phyloP scores from a whole-genome alignment of 805 yeast species.

The Wickerhamiella galacta region DNA sequence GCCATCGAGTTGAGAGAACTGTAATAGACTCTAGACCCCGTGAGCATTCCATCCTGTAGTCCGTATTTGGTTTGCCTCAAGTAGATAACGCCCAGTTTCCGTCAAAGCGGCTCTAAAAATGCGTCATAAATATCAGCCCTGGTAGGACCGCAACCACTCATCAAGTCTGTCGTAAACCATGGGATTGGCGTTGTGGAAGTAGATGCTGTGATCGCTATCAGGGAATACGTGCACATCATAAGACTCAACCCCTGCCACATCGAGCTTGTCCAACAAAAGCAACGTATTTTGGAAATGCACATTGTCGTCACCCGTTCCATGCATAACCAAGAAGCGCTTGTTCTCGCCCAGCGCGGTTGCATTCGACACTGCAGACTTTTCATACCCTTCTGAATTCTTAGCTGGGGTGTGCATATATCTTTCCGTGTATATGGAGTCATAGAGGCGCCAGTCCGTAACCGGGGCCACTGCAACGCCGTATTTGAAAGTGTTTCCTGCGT shows the following conservation, averaged over 20 bases:
- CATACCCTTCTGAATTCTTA: slow-evolving; percentile 47
- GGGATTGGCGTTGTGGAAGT: slow-evolving; percentile 59
- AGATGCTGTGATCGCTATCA: slow-evolving; percentile 78
- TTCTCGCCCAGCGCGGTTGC: slow-evolving; percentile 38
- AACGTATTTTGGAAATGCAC: slow-evolving; percentile 88
- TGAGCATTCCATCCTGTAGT: no score
- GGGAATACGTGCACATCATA: slow-evolving; percentile 84
- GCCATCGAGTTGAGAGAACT: no score
- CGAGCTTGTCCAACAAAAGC: slow-evolving; percentile 57
- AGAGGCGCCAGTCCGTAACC: slow-evolving; percentile 83
- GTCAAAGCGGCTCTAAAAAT: no score
- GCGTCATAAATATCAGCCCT: no score
- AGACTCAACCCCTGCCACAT: slow-evolving; percentile 62
- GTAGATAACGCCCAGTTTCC: no score
- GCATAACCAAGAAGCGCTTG: slow-evolving; percentile 70
- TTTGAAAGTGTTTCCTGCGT: slow-evolving; percentile 54
- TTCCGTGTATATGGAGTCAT: slow-evolving; percentile 89
- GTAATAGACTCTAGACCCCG: no score
- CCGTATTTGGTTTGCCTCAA: no score
- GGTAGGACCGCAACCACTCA: slow-evolving; percentile 40
- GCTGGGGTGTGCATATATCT: slow-evolving; percentile 80
- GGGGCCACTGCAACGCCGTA: slow-evolving; percentile 97
- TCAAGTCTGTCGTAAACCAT: slow-evolving; percentile 57
- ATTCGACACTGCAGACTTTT: slow-evolving; percentile 36
- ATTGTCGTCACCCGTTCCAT: slow-evolving; percentile 95